Percentiles rank a stretch among this genome's conserved stretches.
Conservation (phyloP, 192 early-diverging fungal species). For the Entomortierella chlamydospora region DNA sequence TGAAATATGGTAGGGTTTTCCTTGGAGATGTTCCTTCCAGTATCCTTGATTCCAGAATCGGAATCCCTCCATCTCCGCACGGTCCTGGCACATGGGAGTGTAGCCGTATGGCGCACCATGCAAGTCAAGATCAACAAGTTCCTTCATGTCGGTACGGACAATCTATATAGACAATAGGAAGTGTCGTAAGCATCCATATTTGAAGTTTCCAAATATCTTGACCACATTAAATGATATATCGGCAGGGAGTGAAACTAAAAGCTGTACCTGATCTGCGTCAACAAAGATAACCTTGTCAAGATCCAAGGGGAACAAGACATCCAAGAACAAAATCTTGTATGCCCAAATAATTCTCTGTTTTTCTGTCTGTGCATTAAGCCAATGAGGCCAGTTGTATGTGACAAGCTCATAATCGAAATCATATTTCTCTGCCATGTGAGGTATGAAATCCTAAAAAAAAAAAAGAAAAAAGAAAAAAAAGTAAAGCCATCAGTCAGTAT, state of each 20-base stretch:
- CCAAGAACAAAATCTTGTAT: slow-evolving; percentile 98
- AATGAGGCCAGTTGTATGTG: slow-evolving; percentile 99
- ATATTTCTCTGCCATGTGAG: slow-evolving; percentile 86
- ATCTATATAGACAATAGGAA: slow-evolving; percentile 61
- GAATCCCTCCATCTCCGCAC: slow-evolving; percentile 95
- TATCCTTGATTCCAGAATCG: slow-evolving; percentile 98
- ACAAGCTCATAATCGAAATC: slow-evolving; percentile 96
- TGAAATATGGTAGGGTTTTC: slow-evolving; percentile 94
- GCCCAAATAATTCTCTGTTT: slow-evolving; percentile 99
- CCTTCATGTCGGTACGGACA: slow-evolving; percentile 94
- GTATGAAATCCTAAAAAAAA: slow-evolving; percentile 79
- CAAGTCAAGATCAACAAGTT: slow-evolving; percentile 93
- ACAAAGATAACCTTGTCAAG: slow-evolving; percentile 98
- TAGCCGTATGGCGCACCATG: slow-evolving; percentile 96
- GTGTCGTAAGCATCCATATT: not conserved
- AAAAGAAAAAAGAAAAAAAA: not conserved
- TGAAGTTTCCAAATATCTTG: too few species aligned
- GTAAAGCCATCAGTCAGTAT: not conserved
- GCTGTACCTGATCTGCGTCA: slow-evolving; percentile 91
- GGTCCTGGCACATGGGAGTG: slow-evolving; percentile 94
- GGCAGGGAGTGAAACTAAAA: not conserved
- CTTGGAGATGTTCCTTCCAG: slow-evolving; percentile 90
- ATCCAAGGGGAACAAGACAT: slow-evolving; percentile 94
- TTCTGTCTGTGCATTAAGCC: slow-evolving; percentile 91
- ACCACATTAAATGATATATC: not conserved